Percentiles rank a stretch among this genome's conserved stretches.
These are phyloP conservation scores for Teunomyces funiuensis DNA, from an alignment of 805 yeast species.

Conservation along the genomic window DNA sequence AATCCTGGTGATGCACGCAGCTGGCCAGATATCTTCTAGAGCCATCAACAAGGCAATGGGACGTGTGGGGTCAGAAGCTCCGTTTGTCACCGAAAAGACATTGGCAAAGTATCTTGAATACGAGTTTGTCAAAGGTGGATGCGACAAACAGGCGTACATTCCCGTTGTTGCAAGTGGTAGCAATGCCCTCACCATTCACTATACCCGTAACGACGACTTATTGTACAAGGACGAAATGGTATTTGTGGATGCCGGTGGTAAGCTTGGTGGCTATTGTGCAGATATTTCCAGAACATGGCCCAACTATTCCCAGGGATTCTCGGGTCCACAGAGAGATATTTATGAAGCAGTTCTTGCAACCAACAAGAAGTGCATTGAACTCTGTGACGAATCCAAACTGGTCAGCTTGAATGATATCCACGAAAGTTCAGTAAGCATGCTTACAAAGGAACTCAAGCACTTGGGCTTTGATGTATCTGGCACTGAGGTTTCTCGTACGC, in stretches of 20 bases:
- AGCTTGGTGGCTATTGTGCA: slow-evolving; percentile 89
- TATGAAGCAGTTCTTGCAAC: slow-evolving; percentile 87
- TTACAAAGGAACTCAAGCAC: slow-evolving; percentile 66
- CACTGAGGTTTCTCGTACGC: slow-evolving; percentile 48
- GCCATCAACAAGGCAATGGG: slow-evolving; percentile 85
- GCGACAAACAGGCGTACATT: slow-evolving; percentile 84
- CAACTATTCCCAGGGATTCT: slow-evolving; percentile 64
- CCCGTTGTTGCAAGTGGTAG: slow-evolving; percentile 96
- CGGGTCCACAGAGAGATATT: slow-evolving; percentile 77
- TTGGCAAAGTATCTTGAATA: slow-evolving; percentile 80
- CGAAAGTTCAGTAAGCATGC: slow-evolving; percentile 55
- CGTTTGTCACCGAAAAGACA: slow-evolving; percentile 71
- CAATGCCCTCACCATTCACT: slow-evolving; percentile 89
- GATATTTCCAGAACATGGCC: slow-evolving; percentile 99
- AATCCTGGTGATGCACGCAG: slow-evolving; percentile 73
- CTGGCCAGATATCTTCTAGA: slow-evolving; percentile 78
- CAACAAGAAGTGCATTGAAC: slow-evolving; percentile 71
- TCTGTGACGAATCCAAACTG: slow-evolving; percentile 56
- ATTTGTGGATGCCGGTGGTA: slow-evolving; percentile 93
- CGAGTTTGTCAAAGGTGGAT: slow-evolving; percentile 81
- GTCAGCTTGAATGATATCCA: slow-evolving; percentile 75
- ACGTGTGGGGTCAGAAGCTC: slow-evolving; percentile 39
- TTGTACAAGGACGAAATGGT: slow-evolving; percentile 78
- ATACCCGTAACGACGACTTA: slow-evolving; percentile 86
- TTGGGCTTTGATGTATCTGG: slow-evolving; percentile 64